phyloP scores from a whole-genome alignment of 2,329 filamentous ascomycete genomes.

The Calonectria multiphialidica region DNA sequence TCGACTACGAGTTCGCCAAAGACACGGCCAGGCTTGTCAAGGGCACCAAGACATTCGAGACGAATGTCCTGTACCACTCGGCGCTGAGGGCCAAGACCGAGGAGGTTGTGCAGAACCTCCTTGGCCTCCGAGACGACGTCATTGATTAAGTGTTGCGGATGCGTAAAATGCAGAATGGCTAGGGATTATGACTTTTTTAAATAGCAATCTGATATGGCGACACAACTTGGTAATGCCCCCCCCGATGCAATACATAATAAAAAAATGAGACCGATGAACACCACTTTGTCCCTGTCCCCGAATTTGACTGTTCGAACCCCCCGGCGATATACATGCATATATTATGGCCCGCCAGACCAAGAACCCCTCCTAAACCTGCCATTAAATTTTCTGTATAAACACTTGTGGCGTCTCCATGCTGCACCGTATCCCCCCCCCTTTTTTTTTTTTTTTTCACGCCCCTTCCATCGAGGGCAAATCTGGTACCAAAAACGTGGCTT shows the following conservation, averaged over 20 bases:
- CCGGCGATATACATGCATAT: neutral
- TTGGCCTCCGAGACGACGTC: constrained; percentile 78
- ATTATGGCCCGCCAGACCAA: neutral
- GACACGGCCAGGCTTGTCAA: constrained; percentile 82
- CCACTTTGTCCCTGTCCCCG: neutral
- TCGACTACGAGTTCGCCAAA: constrained; percentile 80
- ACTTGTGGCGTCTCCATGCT: neutral
- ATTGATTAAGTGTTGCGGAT: constrained; percentile 60
- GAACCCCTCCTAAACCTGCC: neutral
- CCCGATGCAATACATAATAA: neutral
- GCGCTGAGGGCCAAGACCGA: constrained; percentile 80
- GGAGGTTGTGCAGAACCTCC: constrained; percentile 82
- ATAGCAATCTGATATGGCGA: neutral
- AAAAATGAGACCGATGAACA: neutral
- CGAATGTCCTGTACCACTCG: constrained; percentile 90
- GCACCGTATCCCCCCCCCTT: constrained; percentile 1
- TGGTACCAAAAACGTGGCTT: constrained; percentile 51
- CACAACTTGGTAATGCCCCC: neutral
- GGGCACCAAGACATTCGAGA: constrained; percentile 84
- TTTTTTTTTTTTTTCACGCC: too few species aligned
- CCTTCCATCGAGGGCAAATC: constrained; percentile 59
- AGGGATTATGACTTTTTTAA: neutral
- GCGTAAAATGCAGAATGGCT: neutral
- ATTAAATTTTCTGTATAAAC: neutral
- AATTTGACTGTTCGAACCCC: neutral